These are phyloP conservation scores for Infundibulicybe gibba DNA, from an alignment of 768 basidiomycete genomes.

Conservation along the genomic window DNA sequence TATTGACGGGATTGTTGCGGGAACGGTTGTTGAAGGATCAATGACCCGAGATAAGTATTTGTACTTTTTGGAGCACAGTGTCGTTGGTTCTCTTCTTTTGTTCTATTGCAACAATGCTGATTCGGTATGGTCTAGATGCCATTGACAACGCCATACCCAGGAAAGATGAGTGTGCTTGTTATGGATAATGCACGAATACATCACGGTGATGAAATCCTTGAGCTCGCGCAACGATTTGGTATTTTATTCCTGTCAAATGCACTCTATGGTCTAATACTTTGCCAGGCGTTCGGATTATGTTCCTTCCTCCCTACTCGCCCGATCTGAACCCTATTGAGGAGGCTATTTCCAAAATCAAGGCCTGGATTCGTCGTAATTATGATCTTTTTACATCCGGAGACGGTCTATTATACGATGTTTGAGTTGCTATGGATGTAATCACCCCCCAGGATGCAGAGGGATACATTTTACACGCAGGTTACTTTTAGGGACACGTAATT, in stretches of 20 bases:
- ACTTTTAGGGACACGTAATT: not conserved
- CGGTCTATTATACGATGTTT: no score
- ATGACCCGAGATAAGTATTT: constrained; percentile 18
- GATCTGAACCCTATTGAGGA: constrained; percentile 30
- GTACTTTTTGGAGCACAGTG: constrained; percentile 18
- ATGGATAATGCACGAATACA: constrained; percentile 32
- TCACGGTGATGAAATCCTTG: constrained; percentile 21
- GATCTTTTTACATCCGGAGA: no score
- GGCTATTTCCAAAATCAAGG: constrained; percentile 25
- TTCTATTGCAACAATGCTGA: not conserved
- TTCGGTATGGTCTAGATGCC: constrained; percentile 12
- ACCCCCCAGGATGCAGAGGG: no score
- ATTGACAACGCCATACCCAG: constrained; percentile 18
- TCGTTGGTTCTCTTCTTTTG: constrained; percentile 13
- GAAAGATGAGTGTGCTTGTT: constrained; percentile 21
- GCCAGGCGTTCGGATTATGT: constrained; percentile 17
- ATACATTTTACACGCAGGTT: no score
- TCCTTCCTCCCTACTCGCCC: constrained; percentile 26
- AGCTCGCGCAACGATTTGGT: constrained; percentile 15
- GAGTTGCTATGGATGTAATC: no score
- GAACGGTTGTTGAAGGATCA: constrained; percentile 22
- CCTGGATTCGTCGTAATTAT: constrained; percentile 7
- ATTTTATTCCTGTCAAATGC: not conserved
- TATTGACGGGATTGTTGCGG: constrained; percentile 24
- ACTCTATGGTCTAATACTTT: not conserved